Percentiles rank a stretch among this genome's conserved stretches.
Conservation (phyloP, 2,329 filamentous ascomycete genomes). For the Xylaria sp. region DNA sequence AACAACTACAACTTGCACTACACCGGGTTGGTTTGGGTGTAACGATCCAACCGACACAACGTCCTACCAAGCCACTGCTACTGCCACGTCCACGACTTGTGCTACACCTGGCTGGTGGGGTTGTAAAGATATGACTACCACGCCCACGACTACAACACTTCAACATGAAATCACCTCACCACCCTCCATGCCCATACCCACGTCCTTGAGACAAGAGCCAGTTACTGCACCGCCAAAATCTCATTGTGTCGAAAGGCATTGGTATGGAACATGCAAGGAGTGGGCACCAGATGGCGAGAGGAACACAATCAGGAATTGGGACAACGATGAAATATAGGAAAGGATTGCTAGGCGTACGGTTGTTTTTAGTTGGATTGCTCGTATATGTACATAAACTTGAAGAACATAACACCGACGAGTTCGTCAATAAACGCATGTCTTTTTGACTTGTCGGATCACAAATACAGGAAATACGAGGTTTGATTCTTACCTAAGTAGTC, state of each 20-base stretch:
- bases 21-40: conserved; percentile 61
- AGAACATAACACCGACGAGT: conserved; percentile 7
- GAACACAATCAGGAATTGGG: conserved; percentile 29
- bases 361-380: conserved; percentile 26
- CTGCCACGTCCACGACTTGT: conserved; percentile 58
- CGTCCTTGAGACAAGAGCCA: conserved; percentile 31
- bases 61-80: conserved; percentile 58
- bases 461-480: background rate
- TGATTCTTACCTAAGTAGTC: too few species aligned
- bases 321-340: conserved; percentile 45
- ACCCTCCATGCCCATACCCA: conserved; percentile 40
- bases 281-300: conserved; percentile 35
- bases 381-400: conserved; percentile 31
- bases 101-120: conserved; percentile 73
- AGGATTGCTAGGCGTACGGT: background rate
- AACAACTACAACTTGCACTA: conserved; percentile 47
- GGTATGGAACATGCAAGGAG: conserved; percentile 46
- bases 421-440: conserved; percentile 12
- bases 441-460: background rate
- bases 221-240: conserved; percentile 32
- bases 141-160: conserved; percentile 37
- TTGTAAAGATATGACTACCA: conserved; percentile 60
- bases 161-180: conserved; percentile 45
- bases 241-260: conserved; percentile 44
- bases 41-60: conserved; percentile 67